Base-by-base conservation (phyloP, 805 yeast species). In the Schizosaccharomyces octosporus region DNA sequence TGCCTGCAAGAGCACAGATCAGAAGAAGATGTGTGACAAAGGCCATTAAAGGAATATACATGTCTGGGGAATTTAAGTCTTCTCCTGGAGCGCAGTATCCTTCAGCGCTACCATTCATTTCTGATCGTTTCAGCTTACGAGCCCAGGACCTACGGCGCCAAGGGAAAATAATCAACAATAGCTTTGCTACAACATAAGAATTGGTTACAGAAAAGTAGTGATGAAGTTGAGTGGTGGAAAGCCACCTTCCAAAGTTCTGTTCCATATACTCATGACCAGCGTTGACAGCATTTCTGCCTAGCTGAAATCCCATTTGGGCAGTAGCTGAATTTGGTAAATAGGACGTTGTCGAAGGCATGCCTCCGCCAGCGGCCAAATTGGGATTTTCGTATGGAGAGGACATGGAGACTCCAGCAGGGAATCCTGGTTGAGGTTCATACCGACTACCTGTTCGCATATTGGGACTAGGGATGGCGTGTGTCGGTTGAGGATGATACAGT, bases 31-130 rank as follows among this genome's bases (percentile, higher is more conserved):
- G 89, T 0, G 97, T 87, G 60, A 87, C 80, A 67, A 85, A 79
- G 1, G 96, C 86, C 97, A 94, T 93, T 64, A 86, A 72, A 13
- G 99, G 99, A 62, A 93, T 86, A 72, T 93, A 93, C 75, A 93
- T 78, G 70, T 93, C 99, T 2, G 98, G 98, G 0, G 97, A 94
- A 68, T 94, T 93, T 63, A 84, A 77, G 70, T 93, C 98, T 64
- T 85, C 86, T 58, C 79, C 72, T 17, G 99, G 96, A 11, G 86
- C 81, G 1, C 87, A 83, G 70, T 77, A 87, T 24, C 74, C 78
- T 42, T 72, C 73, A 24, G 72, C 66, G 24, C 68, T 69, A 6
- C 73, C 72, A 27, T 69, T 72, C 54, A 72, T 72, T 19, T 74
- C 74, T 4, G 73, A 65, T 24, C 76, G 68, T 61, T 65, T 68